Conservation (phyloP, 345 rosid species). For the Citrus glauca region DNA sequence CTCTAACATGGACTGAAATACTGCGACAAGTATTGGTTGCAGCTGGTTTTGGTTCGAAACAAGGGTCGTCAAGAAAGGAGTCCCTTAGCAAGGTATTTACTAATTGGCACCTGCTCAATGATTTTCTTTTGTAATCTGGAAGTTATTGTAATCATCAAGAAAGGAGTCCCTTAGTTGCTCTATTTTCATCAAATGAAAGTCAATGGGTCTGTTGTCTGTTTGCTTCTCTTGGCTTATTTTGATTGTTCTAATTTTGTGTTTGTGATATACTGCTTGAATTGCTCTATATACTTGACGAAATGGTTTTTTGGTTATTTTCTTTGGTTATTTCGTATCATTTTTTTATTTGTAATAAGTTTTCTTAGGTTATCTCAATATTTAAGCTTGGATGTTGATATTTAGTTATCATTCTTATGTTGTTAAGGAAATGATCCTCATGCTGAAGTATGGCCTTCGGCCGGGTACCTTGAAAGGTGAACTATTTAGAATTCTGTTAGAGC, state of each 20-base stretch:
- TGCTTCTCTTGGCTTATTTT: background rate
- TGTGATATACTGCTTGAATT: background rate
- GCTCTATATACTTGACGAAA: background rate
- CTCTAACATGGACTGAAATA: conserved; percentile 92
- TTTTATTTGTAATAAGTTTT: background rate
- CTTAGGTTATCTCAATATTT: background rate
- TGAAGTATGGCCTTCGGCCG: conserved; percentile 58
- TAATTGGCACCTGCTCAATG: background rate
- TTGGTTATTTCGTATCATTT: background rate
- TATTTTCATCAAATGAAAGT: background rate
- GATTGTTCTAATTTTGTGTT: background rate
- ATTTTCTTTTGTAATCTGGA: background rate
- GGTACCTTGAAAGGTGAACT: conserved; percentile 85
- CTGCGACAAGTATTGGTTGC: conserved; percentile 78
- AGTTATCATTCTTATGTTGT: conserved; percentile 6
- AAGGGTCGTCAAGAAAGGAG: conserved; percentile 44
- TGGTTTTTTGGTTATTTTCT: background rate
- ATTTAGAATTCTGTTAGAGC: conserved; percentile 55
- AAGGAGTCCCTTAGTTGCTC: background rate
- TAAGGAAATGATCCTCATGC: conserved; percentile 81
- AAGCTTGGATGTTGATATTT: conserved; percentile 13
- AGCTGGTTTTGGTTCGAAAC: conserved; percentile 87
- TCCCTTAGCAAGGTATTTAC: conserved; percentile 62
- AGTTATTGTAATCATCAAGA: background rate
- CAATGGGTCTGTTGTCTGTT: background rate